Percentiles rank a stretch among this genome's conserved stretches.
Conservation (phyloP, 1,139 yeast species). For the Protomyces arabidopsidicola region DNA sequence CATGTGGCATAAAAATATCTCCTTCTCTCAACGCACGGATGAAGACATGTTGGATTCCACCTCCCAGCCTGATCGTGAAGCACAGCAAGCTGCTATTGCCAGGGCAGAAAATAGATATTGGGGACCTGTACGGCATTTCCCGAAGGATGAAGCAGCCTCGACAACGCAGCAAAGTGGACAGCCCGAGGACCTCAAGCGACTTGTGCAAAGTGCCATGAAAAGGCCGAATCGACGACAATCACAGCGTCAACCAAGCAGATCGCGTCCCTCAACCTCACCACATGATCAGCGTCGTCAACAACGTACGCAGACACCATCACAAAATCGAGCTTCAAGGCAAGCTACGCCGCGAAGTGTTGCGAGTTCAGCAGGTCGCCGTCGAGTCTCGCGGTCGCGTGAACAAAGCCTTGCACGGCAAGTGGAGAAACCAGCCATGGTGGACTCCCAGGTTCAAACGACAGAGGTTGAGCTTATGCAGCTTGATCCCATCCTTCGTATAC, state of each 20-base stretch:
- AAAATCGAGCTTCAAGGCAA: neutral
- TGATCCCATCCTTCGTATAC: neutral
- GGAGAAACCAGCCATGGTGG: slow-evolving; percentile 5
- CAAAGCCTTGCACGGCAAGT: neutral
- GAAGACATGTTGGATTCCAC: neutral
- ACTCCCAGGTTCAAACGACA: slow-evolving; percentile 20
- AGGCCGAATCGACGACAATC: neutral
- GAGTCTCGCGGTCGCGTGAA: neutral
- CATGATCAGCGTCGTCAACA: neutral
- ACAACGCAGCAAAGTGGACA: neutral
- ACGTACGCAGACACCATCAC: neutral
- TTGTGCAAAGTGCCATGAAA: neutral
- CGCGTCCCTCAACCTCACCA: neutral
- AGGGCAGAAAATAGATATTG: slow-evolving; percentile 1
- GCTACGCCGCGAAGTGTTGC: neutral
- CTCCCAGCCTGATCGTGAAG: neutral
- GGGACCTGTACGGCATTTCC: slow-evolving; percentile 19
- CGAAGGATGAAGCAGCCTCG: neutral
- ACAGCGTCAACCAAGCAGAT: neutral
- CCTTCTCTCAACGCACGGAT: slow-evolving; percentile 3
- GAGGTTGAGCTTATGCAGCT: slow-evolving; percentile 3
- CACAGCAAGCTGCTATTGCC: neutral
- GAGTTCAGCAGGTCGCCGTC: neutral
- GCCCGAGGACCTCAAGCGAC: neutral
- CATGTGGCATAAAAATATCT: slow-evolving; percentile 11